Evolutionary conservation across 2,329 filamentous ascomycete genomes (phyloP).

Genomic region (Onygenales sp.): DNA sequence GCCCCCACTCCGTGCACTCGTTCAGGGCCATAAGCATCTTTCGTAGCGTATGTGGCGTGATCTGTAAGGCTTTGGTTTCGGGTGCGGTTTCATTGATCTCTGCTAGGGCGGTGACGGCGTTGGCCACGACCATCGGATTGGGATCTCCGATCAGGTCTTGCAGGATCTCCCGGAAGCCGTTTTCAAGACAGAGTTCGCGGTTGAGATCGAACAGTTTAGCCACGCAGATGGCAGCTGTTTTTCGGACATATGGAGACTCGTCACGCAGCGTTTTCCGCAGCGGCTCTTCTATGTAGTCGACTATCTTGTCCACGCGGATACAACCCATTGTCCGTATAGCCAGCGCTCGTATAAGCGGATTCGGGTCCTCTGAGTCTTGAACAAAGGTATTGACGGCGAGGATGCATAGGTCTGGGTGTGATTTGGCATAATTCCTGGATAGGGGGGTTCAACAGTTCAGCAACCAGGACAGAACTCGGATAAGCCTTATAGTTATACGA

Average conservation of each 20-base stretch:
- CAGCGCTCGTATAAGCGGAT: conserved; percentile 85
- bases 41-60: conserved; percentile 76
- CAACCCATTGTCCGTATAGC: conserved; percentile 98
- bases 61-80: conserved; percentile 75
- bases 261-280: conserved; percentile 90
- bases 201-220: conserved; percentile 97
- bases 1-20: conserved; percentile 96
- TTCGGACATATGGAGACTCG: conserved; percentile 95
- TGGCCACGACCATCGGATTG: conserved; percentile 98
- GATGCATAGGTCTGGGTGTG: conserved; percentile 95
- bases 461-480: conserved; percentile 1
- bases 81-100: conserved; percentile 88
- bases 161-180: conserved; percentile 85
- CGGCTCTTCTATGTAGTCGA: conserved; percentile 99
- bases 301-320: conserved; percentile 97
- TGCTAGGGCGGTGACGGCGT: conserved; percentile 85
- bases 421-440: conserved; percentile 94
- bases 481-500: conserved; percentile 7
- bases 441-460: conserved; percentile 13
- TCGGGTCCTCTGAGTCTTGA: conserved; percentile 97
- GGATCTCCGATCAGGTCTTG: conserved; percentile 96
- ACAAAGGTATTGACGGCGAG: conserved; percentile 98
- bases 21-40: conserved; percentile 95
- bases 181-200: conserved; percentile 84
- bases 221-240: conserved; percentile 95